These are phyloP conservation scores for Boletus rufocinnamomeus DNA, from an alignment of 768 basidiomycete genomes.

Conservation along the genomic window DNA sequence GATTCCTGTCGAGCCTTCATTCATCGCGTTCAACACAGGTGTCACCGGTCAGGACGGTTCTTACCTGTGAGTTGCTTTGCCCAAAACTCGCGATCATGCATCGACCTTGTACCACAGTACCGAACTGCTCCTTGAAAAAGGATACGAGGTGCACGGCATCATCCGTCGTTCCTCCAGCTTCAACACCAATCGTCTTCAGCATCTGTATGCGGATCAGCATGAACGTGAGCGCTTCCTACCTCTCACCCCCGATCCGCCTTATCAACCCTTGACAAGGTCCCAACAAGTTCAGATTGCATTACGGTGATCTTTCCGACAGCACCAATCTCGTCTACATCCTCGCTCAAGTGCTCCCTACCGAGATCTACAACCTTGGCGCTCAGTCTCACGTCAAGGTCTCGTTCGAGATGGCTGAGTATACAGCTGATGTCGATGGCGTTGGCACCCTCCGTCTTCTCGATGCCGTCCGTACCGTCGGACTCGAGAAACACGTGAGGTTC, in stretches of 20 bases:
- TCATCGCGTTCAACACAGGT: conserved; percentile 48
- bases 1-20: background rate
- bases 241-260: background rate
- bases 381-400: conserved; percentile 99
- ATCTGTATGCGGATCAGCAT: conserved; percentile 91
- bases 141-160: conserved; percentile 92
- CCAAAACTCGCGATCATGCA: background rate
- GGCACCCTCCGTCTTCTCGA: conserved; percentile 95
- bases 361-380: conserved; percentile 97
- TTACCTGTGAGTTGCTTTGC: conserved; percentile 68
- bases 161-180: conserved; percentile 97
- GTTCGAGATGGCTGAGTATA: conserved; percentile 99
- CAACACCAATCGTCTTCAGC: conserved; percentile 94
- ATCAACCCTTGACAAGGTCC: conserved; percentile 46
- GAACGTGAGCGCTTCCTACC: conserved; percentile 59
- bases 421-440: conserved; percentile 93
- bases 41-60: conserved; percentile 97
- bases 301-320: conserved; percentile 93
- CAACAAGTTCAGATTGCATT: conserved; percentile 80
- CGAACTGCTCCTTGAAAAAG: conserved; percentile 81
- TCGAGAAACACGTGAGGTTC: conserved; percentile 91
- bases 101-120: conserved; percentile 48
- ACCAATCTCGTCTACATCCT: conserved; percentile 98
- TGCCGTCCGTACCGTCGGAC: conserved; percentile 92
- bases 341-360: conserved; percentile 90